These are phyloP conservation scores for Lactifluus hygrophoroides DNA, from an alignment of 768 basidiomycete genomes.

Conservation along the genomic window DNA sequence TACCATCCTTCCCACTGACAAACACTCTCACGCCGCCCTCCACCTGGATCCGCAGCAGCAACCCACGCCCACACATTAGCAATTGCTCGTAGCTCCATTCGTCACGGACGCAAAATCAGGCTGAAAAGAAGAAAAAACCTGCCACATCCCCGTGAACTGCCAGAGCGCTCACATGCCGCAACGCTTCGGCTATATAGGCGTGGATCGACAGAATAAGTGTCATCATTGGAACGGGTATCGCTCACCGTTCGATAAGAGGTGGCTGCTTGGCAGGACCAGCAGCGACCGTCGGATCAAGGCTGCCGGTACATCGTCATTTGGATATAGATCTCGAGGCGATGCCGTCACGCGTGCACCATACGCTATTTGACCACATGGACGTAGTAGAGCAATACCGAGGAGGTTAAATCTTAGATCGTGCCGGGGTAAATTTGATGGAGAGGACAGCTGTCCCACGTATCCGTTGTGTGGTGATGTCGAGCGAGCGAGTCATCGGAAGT, in stretches of 20 bases:
- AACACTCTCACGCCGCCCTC: slow-evolving; percentile 6
- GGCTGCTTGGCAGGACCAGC: background rate
- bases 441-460: background rate
- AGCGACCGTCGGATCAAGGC: slow-evolving; percentile 5
- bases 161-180: background rate
- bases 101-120: background rate
- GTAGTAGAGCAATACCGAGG: background rate
- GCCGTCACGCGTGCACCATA: slow-evolving; percentile 2
- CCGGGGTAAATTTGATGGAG: background rate
- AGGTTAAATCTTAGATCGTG: background rate
- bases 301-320: background rate
- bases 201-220: background rate
- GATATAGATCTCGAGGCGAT: background rate
- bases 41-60: no score
- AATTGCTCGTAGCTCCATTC: background rate
- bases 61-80: background rate
- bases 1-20: no score
- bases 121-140: background rate
- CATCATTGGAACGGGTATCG: background rate
- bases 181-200: background rate
- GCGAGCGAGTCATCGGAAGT: background rate
- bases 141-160: background rate
- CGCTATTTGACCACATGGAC: background rate
- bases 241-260: background rate
- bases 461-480: background rate